Conservation (phyloP, 805 yeast species). For the Candida sithepensis region DNA sequence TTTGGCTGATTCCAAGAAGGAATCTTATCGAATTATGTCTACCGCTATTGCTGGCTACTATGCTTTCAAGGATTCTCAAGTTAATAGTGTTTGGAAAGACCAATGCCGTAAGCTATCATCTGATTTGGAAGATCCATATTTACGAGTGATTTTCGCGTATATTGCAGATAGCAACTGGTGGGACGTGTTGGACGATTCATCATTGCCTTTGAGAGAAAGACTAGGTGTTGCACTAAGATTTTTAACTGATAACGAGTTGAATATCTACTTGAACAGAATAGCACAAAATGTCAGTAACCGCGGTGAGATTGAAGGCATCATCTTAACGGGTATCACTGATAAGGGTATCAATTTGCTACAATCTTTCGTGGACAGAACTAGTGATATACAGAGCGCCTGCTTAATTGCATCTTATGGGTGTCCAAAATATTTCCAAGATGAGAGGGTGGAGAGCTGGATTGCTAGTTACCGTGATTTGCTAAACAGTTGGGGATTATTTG, state of each 20-base stretch:
- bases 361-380: conserved; percentile 80
- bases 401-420: conserved; percentile 75
- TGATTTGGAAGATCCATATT: conserved; percentile 85
- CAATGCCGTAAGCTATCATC: conserved; percentile 85
- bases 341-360: conserved; percentile 77
- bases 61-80: conserved; percentile 53
- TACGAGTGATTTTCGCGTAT: conserved; percentile 88
- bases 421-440: conserved; percentile 77
- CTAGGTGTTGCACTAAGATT: conserved; percentile 88
- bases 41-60: conserved; percentile 92
- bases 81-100: conserved; percentile 84
- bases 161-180: conserved; percentile 95
- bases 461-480: conserved; percentile 62
- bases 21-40: conserved; percentile 72
- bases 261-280: conserved; percentile 64
- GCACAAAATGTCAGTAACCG: conserved; percentile 65
- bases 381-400: conserved; percentile 91
- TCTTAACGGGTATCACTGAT: conserved; percentile 89
- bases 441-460: conserved; percentile 75
- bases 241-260: conserved; percentile 73
- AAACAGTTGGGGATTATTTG: conserved; percentile 78
- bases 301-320: conserved; percentile 90
- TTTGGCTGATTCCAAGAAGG: conserved; percentile 69
- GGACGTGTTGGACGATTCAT: conserved; percentile 87
- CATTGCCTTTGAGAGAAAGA: conserved; percentile 83